Evolutionary conservation across 108 stramenopile species (phyloP), one percentile per base, ranked within the genome.

Genomic region (Cyclotella atomus): DNA sequence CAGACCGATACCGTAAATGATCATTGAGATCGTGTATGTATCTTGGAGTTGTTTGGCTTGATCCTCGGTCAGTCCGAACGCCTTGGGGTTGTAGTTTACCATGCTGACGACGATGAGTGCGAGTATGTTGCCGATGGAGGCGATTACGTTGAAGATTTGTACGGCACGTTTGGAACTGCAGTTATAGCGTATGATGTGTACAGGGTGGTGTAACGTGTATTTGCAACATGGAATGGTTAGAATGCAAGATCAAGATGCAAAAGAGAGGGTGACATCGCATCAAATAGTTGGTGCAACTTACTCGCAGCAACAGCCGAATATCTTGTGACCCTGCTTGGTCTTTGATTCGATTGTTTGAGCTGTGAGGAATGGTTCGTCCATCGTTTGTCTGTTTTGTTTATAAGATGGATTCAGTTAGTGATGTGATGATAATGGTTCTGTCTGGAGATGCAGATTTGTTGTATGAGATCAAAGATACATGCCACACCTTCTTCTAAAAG

Each of bases 1-100:
- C n/a, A 49, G n/a, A n/a, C 47, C 47, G 47, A 49, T 49, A 49
- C 47, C 47, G 47, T 49, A 49, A 49, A 49, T 49, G 4, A 49
- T 49, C 47, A 49, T 49, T 4, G 47, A n/a, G 47, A n/a, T 4
- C 4, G n/a, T 12, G 47, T 49, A 49, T n/a, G n/a, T 17, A n/a
- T 49, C 47, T 49, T 49, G 47, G n/a, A 49, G n/a, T 49, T 49
- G 47, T n/a, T 9, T n/a, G 9, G 47, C 47, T 19, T 49, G 47
- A 17, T 49, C 47, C 4, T 49, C 16, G 10, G 9, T 49, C 47
- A 49, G n/a, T 12, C 47, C 47, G n/a, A 49, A 49, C n/a, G 47
- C 47, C n/a, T 12, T 49, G 17, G 47, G 47, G n/a, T 49, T 19
- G n/a, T 49, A 17, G n/a, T 49, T 49, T 19, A 49, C 47, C n/a